Evolutionary conservation across 73 alveolate genomes (phyloP).

Genomic region (Paramecium octaurelia): DNA sequence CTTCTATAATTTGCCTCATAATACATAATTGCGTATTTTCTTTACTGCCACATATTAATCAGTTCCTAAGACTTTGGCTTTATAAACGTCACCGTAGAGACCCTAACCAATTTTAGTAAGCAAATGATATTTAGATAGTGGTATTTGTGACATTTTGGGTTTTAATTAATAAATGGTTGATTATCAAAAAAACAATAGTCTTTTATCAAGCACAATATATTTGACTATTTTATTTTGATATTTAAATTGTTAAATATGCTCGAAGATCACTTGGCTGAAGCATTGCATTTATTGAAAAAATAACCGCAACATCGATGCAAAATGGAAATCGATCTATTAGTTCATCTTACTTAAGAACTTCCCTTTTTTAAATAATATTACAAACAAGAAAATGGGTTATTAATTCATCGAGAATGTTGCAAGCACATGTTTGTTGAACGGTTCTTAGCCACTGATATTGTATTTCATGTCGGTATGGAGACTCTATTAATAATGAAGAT

Average conservation of each 20-base stretch:
- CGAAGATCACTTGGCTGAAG: background rate
- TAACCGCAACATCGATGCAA: background rate
- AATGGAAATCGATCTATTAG: background rate
- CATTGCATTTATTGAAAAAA: background rate
- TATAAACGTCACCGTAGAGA: conserved; percentile 90
- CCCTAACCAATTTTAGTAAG: conserved; percentile 85
- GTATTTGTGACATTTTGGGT: background rate
- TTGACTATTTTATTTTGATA: background rate
- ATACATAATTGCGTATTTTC: conserved; percentile 78
- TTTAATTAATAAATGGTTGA: background rate
- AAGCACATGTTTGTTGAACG: background rate
- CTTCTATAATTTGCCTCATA: conserved; percentile 32
- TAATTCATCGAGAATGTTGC: background rate
- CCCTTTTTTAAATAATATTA: conserved; percentile 4
- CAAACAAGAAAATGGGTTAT: background rate
- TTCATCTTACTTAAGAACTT: background rate
- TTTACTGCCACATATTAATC: conserved; percentile 85
- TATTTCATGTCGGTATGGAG: conserved; percentile 10
- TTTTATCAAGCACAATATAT: background rate
- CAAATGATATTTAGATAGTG: background rate
- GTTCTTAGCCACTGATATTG: background rate
- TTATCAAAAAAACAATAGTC: background rate
- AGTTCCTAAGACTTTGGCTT: conserved; percentile 79
- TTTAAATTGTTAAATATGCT: background rate
- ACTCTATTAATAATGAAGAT: background rate